Percentiles rank a stretch among this genome's conserved stretches.
These are phyloP conservation scores for Xylaria polymorpha DNA, from an alignment of 2,329 filamentous ascomycete genomes.

Conservation along the genomic window DNA sequence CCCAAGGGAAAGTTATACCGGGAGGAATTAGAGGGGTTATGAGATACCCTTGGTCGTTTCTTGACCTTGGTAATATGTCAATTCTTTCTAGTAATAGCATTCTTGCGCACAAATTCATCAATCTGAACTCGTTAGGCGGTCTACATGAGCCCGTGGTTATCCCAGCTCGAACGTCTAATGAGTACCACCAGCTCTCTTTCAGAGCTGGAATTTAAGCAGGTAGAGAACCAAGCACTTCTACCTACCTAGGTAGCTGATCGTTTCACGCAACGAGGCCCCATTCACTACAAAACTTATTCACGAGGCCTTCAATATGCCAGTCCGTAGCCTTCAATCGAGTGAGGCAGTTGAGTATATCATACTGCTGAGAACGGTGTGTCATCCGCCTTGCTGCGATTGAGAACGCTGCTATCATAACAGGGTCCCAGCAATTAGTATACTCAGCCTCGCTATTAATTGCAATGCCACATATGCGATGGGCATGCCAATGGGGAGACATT, in stretches of 20 bases:
- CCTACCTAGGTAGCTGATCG: neutral
- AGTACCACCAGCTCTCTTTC: too few relatives aligned
- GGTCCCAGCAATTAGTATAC: slow-evolving; percentile 38
- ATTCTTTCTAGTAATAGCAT: too few relatives aligned
- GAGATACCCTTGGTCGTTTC: too few relatives aligned
- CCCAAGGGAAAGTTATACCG: too few relatives aligned
- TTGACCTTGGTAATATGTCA: too few relatives aligned
- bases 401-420: slow-evolving; percentile 39
- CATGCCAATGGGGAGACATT: slow-evolving; percentile 36
- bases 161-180: too few relatives aligned
- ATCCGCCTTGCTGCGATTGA: slow-evolving; percentile 31
- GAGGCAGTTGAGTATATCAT: slow-evolving; percentile 33
- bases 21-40: too few relatives aligned
- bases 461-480: slow-evolving; percentile 40
- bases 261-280: slow-evolving; percentile 19
- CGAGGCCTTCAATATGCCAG: slow-evolving; percentile 37
- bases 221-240: neutral
- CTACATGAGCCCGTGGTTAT: too few relatives aligned
- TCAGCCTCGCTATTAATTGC: slow-evolving; percentile 39
- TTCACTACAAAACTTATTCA: slow-evolving; percentile 30
- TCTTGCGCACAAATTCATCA: too few relatives aligned
- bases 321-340: slow-evolving; percentile 33
- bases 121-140: too few relatives aligned
- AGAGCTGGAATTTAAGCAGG: neutral
- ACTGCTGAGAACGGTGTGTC: slow-evolving; percentile 30